Conservation (phyloP, 2,329 filamentous ascomycete species). For the Cercospora sp. region DNA sequence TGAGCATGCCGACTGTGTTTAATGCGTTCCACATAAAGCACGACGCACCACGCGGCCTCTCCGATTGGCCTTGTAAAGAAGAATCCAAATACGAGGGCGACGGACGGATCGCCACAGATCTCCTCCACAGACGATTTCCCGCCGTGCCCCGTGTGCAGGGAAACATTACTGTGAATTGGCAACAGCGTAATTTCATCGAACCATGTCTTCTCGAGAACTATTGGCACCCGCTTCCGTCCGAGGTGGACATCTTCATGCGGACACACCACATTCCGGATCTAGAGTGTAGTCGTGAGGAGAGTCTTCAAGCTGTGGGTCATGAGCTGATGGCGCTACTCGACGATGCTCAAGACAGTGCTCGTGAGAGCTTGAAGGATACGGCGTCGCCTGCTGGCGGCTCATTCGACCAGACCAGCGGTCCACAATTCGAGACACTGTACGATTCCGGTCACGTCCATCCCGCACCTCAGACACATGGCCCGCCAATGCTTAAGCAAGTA, state of each 20-base stretch:
- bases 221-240: slow-evolving; percentile 21
- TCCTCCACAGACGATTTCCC: slow-evolving; percentile 46
- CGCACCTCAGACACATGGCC: not conserved
- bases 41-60: slow-evolving; percentile 23
- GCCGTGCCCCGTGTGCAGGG: slow-evolving; percentile 47
- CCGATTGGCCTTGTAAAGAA: slow-evolving; percentile 44
- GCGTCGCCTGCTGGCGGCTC: not conserved
- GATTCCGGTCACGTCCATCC: not conserved
- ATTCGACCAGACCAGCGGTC: not conserved
- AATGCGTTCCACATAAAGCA: not conserved
- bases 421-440: not conserved
- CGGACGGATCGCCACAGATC: slow-evolving; percentile 48
- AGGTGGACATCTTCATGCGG: slow-evolving; percentile 25
- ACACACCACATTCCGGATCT: slow-evolving; percentile 24
- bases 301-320: not conserved
- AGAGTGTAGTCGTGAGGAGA: slow-evolving; percentile 29
- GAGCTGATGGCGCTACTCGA: not conserved
- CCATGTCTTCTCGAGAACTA: slow-evolving; percentile 45
- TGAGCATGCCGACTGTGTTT: slow-evolving; percentile 45
- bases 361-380: not conserved
- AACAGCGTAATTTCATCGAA: slow-evolving; percentile 42
- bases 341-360: not conserved
- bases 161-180: slow-evolving; percentile 46
- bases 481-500: not conserved
- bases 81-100: slow-evolving; percentile 53